Evolutionary conservation across 768 basidiomycete species (phyloP).

Genomic region (Lepiota subincarnata): DNA sequence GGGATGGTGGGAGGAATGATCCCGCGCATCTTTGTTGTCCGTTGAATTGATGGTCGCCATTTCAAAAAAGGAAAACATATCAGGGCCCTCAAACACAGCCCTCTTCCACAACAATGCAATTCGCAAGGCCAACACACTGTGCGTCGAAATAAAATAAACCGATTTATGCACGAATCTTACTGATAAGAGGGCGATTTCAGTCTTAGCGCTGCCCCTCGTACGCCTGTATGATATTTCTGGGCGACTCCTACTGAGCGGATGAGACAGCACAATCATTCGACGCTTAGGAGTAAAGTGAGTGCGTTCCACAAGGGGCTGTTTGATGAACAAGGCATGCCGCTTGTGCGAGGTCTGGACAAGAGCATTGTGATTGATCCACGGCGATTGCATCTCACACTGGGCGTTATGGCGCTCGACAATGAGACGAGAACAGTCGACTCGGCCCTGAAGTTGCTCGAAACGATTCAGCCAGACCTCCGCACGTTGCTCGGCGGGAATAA

Average conservation of each 20-base stretch:
- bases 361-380: constrained; percentile 54
- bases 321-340: constrained; percentile 20
- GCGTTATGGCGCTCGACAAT: constrained; percentile 59
- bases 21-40: background rate
- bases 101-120: background rate
- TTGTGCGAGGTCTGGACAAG: constrained; percentile 51
- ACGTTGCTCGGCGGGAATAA: constrained; percentile 28
- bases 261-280: constrained; percentile 30
- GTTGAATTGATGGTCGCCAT: background rate
- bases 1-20: background rate
- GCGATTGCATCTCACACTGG: constrained; percentile 70
- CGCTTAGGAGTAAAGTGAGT: constrained; percentile 31
- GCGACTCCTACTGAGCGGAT: background rate
- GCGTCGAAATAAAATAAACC: constrained; percentile 11
- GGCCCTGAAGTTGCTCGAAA: constrained; percentile 41
- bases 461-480: constrained; percentile 38
- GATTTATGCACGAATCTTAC: background rate
- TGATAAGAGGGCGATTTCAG: constrained; percentile 12
- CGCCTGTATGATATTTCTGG: constrained; percentile 1
- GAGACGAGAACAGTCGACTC: constrained; percentile 30
- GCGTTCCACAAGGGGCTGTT: constrained; percentile 42
- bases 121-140: constrained; percentile 29
- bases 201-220: constrained; percentile 31
- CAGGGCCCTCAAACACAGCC: constrained; percentile 5
- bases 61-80: constrained; percentile 7